phyloP scores from a whole-genome alignment of 345 rosid species.

The Rubroshorea leprosula region DNA sequence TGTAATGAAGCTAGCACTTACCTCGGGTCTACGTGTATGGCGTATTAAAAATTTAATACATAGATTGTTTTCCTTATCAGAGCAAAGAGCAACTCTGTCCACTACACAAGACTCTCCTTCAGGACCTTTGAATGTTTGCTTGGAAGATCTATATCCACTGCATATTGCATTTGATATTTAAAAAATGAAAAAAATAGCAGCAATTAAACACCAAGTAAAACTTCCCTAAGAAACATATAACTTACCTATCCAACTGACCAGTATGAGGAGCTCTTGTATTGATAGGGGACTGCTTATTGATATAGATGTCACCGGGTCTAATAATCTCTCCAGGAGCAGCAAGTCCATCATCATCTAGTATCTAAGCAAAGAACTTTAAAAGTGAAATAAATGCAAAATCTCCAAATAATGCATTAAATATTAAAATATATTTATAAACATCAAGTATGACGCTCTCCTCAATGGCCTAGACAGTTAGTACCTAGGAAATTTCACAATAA shows the following conservation, averaged over 20 bases:
- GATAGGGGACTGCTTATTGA: slow-evolving; percentile 64
- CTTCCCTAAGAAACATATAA: slow-evolving; percentile 12
- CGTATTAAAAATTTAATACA: slow-evolving; percentile 69
- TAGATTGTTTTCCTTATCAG: slow-evolving; percentile 40
- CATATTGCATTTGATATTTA: slow-evolving; percentile 16
- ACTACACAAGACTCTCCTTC: slow-evolving; percentile 84
- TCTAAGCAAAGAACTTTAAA: slow-evolving; percentile 33
- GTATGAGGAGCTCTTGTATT: slow-evolving; percentile 30
- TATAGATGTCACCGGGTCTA: slow-evolving; percentile 50
- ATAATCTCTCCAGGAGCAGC: slow-evolving; percentile 91
- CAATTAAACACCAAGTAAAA: slow-evolving; percentile 6
- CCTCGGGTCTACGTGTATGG: slow-evolving; percentile 97
- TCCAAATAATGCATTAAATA: background rate
- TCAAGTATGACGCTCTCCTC: too few relatives aligned
- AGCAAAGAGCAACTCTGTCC: slow-evolving; percentile 74
- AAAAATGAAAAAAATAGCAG: background rate
- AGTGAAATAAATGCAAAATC: slow-evolving; percentile 1
- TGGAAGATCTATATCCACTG: slow-evolving; percentile 59
- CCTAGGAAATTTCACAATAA: too few relatives aligned
- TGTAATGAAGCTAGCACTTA: slow-evolving; percentile 11
- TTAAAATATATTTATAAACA: too few relatives aligned
- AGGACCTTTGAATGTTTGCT: slow-evolving; percentile 51
- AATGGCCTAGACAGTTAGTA: too few relatives aligned
- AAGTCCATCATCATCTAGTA: too few relatives aligned
- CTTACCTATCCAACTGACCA: slow-evolving; percentile 45